Conservation (phyloP, 495 filamentous ascomycete genomes). For the Recurvomyces mirabilis region DNA sequence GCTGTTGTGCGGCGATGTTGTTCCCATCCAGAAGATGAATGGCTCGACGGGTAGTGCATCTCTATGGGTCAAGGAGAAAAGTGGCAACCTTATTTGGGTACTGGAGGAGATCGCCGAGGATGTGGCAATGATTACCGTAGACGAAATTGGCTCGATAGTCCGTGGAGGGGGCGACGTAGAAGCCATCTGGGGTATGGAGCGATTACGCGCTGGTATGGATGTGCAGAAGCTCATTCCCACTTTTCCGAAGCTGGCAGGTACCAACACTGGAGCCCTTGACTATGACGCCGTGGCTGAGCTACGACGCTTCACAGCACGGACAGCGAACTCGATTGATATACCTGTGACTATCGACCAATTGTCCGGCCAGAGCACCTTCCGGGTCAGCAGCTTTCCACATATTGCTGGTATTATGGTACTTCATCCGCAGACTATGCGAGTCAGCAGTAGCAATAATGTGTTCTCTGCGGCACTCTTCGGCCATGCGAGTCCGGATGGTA, state of each 20-base stretch:
- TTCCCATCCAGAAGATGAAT: conserved; percentile 91
- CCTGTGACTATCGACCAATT: conserved; percentile 64
- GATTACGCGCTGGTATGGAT: conserved; percentile 53
- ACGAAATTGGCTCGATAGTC: conserved; percentile 59
- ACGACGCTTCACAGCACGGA: conserved; percentile 72
- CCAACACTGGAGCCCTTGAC: conserved; percentile 53
- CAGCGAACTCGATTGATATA: conserved; percentile 59
- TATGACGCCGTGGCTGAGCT: conserved; percentile 54
- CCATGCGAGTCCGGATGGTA: conserved; percentile 67
- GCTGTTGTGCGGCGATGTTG: conserved; percentile 88
- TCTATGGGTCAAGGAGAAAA: conserved; percentile 97
- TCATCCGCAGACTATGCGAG: conserved; percentile 57
- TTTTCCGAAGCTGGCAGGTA: conserved; percentile 60
- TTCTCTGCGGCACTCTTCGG: conserved; percentile 90
- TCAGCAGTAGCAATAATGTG: conserved; percentile 87
- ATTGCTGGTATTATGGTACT: conserved; percentile 95
- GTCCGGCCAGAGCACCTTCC: conserved; percentile 52
- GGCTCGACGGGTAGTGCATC: conserved; percentile 83
- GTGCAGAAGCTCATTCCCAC: conserved; percentile 66
- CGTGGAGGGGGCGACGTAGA: conserved; percentile 56
- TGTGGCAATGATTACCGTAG: conserved; percentile 59
- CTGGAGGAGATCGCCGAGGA: conserved; percentile 96
- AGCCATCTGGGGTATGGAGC: conserved; percentile 68
- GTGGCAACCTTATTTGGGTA: conserved; percentile 89
- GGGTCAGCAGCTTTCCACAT: conserved; percentile 87